A percentile compares a stretch with the other conserved stretches of the same genome.
Conservation (phyloP, 2,329 filamentous ascomycete genomes). For the Ilyonectria robusta region DNA sequence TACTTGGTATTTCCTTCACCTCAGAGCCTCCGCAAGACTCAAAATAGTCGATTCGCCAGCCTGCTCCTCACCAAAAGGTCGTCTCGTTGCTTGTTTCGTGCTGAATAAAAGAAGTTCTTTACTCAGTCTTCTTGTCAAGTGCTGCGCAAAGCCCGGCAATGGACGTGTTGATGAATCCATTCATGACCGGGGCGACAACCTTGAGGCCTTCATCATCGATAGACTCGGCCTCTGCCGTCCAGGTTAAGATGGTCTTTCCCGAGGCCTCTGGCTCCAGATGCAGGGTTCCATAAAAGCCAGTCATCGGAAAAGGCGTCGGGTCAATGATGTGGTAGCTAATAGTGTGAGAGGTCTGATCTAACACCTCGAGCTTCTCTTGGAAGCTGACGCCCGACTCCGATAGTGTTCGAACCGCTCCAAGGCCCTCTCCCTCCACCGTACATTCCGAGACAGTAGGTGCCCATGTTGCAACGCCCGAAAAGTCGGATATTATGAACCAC, state of each 20-base stretch:
- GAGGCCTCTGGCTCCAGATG: not conserved
- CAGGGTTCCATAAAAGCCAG: not conserved
- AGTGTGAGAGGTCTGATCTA: not conserved
- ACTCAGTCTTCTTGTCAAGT: not conserved
- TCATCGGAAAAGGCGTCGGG: constrained; percentile 16
- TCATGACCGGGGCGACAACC: constrained; percentile 2
- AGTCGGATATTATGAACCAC: constrained; percentile 7
- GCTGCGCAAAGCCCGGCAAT: constrained; percentile 4
- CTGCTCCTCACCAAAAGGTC: too few relatives aligned
- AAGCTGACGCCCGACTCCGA: constrained; percentile 1
- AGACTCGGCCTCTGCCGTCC: constrained; percentile 5
- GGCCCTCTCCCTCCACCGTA: not conserved
- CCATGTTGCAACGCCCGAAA: constrained; percentile 3
- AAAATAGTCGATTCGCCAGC: too few relatives aligned
- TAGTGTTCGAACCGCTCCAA: constrained; percentile 1
- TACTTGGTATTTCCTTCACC: too few relatives aligned
- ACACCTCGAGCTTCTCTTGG: not conserved
- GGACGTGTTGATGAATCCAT: constrained; percentile 8
- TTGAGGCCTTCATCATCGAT: constrained; percentile 10
- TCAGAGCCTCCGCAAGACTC: too few relatives aligned
- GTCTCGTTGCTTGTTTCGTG: too few relatives aligned
- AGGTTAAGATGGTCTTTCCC: not conserved
- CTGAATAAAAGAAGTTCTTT: too few relatives aligned
- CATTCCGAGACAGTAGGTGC: constrained; percentile 3
- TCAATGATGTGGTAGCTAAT: constrained; percentile 9